A percentile compares a stretch with the other conserved stretches of the same genome.
phyloP scores from a whole-genome alignment of 768 basidiomycete species.

The Tephrocybe rancida region DNA sequence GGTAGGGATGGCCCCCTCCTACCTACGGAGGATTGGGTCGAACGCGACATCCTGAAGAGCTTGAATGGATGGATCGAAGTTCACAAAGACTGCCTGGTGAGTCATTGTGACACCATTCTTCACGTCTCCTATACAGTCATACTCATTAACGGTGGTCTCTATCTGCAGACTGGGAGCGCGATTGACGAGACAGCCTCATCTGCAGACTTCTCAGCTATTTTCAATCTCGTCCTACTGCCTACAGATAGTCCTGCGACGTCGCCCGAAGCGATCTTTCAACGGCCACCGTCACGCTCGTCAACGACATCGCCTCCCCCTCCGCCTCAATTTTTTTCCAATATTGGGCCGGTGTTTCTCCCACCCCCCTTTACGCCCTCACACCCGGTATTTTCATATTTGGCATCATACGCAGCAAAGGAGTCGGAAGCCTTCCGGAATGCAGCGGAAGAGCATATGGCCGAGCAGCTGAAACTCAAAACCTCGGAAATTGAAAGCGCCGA shows the following conservation, averaged over 20 bases:
- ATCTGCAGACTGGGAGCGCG: constrained; percentile 38
- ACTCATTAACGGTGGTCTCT: constrained; percentile 9
- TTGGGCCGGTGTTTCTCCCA: constrained; percentile 69
- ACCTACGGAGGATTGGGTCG: constrained; percentile 77
- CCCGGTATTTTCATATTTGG: constrained; percentile 67
- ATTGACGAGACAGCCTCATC: constrained; percentile 40
- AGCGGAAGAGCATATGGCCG: constrained; percentile 60
- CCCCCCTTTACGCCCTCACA: constrained; percentile 80
- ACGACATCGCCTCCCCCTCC: constrained; percentile 28
- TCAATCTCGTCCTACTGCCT: constrained; percentile 47
- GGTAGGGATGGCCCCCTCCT: constrained; percentile 64
- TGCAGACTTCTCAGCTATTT: constrained; percentile 43
- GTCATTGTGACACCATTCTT: constrained; percentile 29
- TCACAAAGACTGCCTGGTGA: constrained; percentile 65
- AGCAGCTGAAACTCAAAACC: constrained; percentile 54
- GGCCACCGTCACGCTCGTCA: constrained; percentile 25
- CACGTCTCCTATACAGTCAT: constrained; percentile 8
- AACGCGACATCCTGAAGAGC: constrained; percentile 71
- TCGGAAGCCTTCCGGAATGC: constrained; percentile 55
- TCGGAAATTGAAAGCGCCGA: constrained; percentile 61
- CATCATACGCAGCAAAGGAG: constrained; percentile 53
- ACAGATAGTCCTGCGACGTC: constrained; percentile 26
- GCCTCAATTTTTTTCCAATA: constrained; percentile 47
- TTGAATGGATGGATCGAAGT: constrained; percentile 76
- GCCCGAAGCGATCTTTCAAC: constrained; percentile 25